Percentiles rank a stretch among this genome's conserved stretches.
Evolutionary conservation across 371 early-diverging fungal species (phyloP).

Genomic region (Mortierella sp.): DNA sequence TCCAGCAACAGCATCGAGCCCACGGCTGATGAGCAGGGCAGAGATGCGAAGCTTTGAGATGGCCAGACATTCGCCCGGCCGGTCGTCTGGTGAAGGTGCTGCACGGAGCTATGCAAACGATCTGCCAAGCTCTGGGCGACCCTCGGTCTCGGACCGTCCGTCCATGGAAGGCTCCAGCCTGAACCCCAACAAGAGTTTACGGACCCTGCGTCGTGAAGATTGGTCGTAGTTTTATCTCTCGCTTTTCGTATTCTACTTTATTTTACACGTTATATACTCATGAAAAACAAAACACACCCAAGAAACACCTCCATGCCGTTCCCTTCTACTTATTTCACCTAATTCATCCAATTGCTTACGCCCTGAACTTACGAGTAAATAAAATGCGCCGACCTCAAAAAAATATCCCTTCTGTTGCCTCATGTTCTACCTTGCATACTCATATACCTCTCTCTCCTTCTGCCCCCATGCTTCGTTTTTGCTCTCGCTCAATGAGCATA

Average conservation of each 20-base stretch:
- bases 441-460: neutral
- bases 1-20: constrained; percentile 21
- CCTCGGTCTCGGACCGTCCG: constrained; percentile 31
- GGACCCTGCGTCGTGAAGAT: constrained; percentile 48
- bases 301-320: too few relatives aligned
- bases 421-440: too few relatives aligned
- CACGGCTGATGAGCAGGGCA: constrained; percentile 19
- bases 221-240: constrained; percentile 21
- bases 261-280: neutral
- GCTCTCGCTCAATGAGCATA: neutral
- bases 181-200: constrained; percentile 38
- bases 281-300: neutral
- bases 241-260: neutral
- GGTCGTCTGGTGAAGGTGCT: constrained; percentile 36
- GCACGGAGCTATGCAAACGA: constrained; percentile 48
- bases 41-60: constrained; percentile 54
- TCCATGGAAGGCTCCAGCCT: constrained; percentile 34
- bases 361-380: too few relatives aligned
- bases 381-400: too few relatives aligned
- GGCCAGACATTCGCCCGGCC: constrained; percentile 37
- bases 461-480: neutral
- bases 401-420: too few relatives aligned
- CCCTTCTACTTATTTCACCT: too few relatives aligned
- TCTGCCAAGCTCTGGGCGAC: constrained; percentile 15
- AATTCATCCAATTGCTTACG: too few relatives aligned